Evolutionary conservation across 1,139 yeast genomes (phyloP).

Genomic region (Taiozyma sp.): DNA sequence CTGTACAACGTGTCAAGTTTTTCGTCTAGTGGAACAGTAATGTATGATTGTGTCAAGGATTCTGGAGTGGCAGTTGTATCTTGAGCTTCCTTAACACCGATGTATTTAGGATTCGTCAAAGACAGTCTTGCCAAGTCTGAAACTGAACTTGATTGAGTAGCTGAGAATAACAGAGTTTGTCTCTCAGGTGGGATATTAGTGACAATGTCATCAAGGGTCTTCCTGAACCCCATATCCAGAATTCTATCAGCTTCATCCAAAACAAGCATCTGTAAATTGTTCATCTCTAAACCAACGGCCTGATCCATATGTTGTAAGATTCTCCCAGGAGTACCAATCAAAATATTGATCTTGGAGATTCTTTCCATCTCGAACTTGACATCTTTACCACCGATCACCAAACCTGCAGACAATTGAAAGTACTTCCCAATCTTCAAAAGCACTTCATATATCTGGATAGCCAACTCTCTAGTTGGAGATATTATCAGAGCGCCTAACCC

Average conservation of each 20-base stretch:
- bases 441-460: conserved; percentile 92
- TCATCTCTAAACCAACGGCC: conserved; percentile 76
- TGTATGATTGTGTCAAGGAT: conserved; percentile 76
- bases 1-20: conserved; percentile 86
- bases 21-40: conserved; percentile 65
- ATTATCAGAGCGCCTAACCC: conserved; percentile 91
- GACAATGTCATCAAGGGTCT: conserved; percentile 79
- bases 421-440: conserved; percentile 76
- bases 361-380: conserved; percentile 84
- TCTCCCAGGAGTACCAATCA: conserved; percentile 96
- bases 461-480: conserved; percentile 92
- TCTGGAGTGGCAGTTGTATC: conserved; percentile 69
- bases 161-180: conserved; percentile 87
- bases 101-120: conserved; percentile 69
- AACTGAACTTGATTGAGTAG: conserved; percentile 88
- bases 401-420: conserved; percentile 83
- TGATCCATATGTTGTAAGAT: conserved; percentile 93
- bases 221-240: conserved; percentile 93
- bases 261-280: conserved; percentile 76
- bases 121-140: conserved; percentile 87
- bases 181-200: conserved; percentile 78
- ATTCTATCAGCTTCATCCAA: conserved; percentile 96
- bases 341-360: conserved; percentile 73
- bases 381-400: conserved; percentile 96
- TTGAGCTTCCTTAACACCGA: conserved; percentile 48